Conservation (phyloP, 495 filamentous ascomycete species). For the Filosporella fistucella region DNA sequence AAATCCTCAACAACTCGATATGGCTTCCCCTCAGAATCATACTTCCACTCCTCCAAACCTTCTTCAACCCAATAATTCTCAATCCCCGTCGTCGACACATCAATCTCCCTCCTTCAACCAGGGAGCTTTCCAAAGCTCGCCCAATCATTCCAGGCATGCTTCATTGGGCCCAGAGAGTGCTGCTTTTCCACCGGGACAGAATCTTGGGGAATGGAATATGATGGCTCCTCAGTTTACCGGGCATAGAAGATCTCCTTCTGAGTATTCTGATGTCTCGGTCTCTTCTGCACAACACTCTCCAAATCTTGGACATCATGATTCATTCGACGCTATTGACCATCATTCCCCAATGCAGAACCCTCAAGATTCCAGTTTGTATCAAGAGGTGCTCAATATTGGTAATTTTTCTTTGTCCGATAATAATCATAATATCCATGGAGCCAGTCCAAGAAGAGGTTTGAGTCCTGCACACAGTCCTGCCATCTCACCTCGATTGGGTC, state of each 20-base stretch:
- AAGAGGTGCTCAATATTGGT: constrained; percentile 71
- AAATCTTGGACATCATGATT: constrained; percentile 71
- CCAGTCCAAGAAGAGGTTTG: constrained; percentile 50
- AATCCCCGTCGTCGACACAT: constrained; percentile 50
- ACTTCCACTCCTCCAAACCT: constrained; percentile 66
- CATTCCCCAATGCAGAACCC: constrained; percentile 77
- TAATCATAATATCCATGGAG: constrained; percentile 40
- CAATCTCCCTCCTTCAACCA: constrained; percentile 55
- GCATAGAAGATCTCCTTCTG: constrained; percentile 81
- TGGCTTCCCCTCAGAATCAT: constrained; percentile 59
- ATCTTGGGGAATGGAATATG: constrained; percentile 59
- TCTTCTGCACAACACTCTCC: constrained; percentile 81
- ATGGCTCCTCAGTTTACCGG: constrained; percentile 67
- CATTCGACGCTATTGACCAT: constrained; percentile 68
- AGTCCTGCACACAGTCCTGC: constrained; percentile 84
- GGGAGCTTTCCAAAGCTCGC: constrained; percentile 46
- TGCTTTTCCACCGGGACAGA: constrained; percentile 58
- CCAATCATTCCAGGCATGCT: constrained; percentile 69
- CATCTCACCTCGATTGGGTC: constrained; percentile 75
- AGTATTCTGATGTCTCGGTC: constrained; percentile 81
- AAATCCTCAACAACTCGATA: constrained; percentile 63
- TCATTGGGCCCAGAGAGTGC: constrained; percentile 79
- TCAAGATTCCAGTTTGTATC: constrained; percentile 68
- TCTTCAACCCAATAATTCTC: constrained; percentile 57
- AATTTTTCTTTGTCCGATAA: constrained; percentile 80